Percentiles rank a stretch among this genome's conserved stretches.
phyloP scores from a whole-genome alignment of 768 basidiomycete genomes.

The Trametes cinnabarina region DNA sequence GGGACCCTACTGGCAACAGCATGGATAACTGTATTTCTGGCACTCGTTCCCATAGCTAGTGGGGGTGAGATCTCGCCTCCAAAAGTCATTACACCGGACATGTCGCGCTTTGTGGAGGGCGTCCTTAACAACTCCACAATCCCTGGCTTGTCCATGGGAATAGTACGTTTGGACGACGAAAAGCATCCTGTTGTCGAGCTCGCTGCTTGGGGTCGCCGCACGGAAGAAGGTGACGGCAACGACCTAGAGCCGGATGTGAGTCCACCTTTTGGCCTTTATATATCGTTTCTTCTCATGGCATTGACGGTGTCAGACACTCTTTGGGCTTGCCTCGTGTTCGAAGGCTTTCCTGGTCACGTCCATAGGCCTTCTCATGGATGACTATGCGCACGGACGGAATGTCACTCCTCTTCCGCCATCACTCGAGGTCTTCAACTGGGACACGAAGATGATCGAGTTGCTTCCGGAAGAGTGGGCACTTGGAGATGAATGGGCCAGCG shows the following conservation, averaged over 20 bases:
- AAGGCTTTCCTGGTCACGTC: slow-evolving; percentile 32
- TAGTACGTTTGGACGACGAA: slow-evolving; percentile 9
- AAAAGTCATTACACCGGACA: slow-evolving; percentile 3
- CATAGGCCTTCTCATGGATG: slow-evolving; percentile 33
- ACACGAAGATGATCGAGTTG: slow-evolving; percentile 32
- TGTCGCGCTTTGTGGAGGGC: slow-evolving; percentile 13
- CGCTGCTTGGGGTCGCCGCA: slow-evolving; percentile 15
- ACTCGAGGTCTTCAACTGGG: slow-evolving; percentile 24
- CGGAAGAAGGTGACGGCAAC: slow-evolving; percentile 10
- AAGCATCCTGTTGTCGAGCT: slow-evolving; percentile 8
- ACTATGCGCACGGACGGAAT: slow-evolving; percentile 31
- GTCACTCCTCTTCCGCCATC: slow-evolving; percentile 22
- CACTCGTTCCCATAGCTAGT: not conserved
- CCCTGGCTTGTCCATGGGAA: slow-evolving; percentile 17
- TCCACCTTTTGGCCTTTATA: slow-evolving; percentile 4
- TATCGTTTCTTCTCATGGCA: not conserved
- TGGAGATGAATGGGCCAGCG: slow-evolving; percentile 38
- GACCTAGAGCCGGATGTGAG: slow-evolving; percentile 22
- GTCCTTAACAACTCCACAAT: slow-evolving; percentile 4
- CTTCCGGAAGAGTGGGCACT: slow-evolving; percentile 42
- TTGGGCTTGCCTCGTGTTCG: slow-evolving; percentile 30
- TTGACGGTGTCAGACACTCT: slow-evolving; percentile 24
- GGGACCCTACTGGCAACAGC: too few relatives aligned
- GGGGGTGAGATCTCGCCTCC: not conserved
- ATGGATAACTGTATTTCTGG: not conserved